Conservation (phyloP, 805 yeast genomes). For the Starmerella floricola region DNA sequence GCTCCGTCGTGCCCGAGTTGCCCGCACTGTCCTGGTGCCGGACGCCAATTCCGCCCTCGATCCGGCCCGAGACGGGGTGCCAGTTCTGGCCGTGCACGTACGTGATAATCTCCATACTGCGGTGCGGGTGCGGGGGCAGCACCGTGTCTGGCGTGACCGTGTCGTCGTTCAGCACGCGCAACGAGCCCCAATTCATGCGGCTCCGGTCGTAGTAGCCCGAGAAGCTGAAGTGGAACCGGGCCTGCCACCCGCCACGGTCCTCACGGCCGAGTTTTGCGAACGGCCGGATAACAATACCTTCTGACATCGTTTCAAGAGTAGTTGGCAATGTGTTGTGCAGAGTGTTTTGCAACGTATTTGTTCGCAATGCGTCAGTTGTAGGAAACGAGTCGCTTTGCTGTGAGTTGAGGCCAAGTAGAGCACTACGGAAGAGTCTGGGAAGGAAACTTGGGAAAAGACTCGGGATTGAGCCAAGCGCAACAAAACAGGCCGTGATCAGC, state of each 20-base stretch:
- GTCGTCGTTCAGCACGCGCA: slow-evolving; percentile 20
- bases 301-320: slow-evolving; percentile 5
- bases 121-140: slow-evolving; percentile 20
- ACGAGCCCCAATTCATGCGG: slow-evolving; percentile 20
- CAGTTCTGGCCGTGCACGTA: slow-evolving; percentile 8
- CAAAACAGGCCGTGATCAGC: too few species aligned
- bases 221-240: slow-evolving; percentile 17
- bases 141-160: slow-evolving; percentile 12
- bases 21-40: slow-evolving; percentile 17
- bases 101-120: slow-evolving; percentile 17
- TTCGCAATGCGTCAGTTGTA: too few species aligned
- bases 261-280: slow-evolving; percentile 15
- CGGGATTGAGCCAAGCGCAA: too few species aligned
- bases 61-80: slow-evolving; percentile 11
- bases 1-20: slow-evolving; percentile 14
- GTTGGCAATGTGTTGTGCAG: too few species aligned
- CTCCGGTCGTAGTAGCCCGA: slow-evolving; percentile 16
- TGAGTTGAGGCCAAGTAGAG: too few species aligned
- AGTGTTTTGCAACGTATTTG: too few species aligned
- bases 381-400: too few species aligned
- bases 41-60: slow-evolving; percentile 18
- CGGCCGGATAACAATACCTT: slow-evolving; percentile 12
- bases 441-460: too few species aligned
- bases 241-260: slow-evolving; percentile 16
- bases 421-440: too few species aligned